Percentiles rank a stretch among this genome's conserved stretches.
phyloP scores from a whole-genome alignment of 768 basidiomycete species.

The Nidula microcarpa region DNA sequence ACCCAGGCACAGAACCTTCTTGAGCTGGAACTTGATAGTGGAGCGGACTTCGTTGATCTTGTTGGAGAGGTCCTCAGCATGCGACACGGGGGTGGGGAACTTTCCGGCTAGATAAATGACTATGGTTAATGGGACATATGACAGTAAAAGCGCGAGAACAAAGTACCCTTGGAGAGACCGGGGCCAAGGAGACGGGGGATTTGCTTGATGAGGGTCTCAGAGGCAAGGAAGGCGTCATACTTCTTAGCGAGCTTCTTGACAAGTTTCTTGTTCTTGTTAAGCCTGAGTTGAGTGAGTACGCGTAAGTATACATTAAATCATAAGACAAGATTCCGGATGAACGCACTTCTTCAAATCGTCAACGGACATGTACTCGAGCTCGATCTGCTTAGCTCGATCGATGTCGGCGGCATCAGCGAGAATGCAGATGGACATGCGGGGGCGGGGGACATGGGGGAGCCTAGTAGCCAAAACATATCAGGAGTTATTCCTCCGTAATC shows the following conservation, averaged over 20 bases:
- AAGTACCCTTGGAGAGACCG: conserved; percentile 95
- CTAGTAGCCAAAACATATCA: conserved; percentile 29
- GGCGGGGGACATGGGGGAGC: conserved; percentile 95
- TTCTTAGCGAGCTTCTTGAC: conserved; percentile 99
- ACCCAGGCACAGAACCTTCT: conserved; percentile 98
- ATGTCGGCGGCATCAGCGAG: conserved; percentile 99
- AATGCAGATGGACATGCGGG: conserved; percentile 99
- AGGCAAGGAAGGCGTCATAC: conserved; percentile 98
- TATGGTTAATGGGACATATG: background rate
- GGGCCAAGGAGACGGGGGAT: conserved; percentile 99
- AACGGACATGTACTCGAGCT: conserved; percentile 98
- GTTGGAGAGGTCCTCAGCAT: conserved; percentile 83
- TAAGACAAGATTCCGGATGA: background rate
- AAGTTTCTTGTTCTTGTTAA: conserved; percentile 99
- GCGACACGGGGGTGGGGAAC: conserved; percentile 96
- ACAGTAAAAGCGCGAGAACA: background rate
- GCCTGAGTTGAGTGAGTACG: conserved; percentile 36
- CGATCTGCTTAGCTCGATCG: conserved; percentile 97
- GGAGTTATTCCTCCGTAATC: no score
- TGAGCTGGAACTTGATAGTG: conserved; percentile 99
- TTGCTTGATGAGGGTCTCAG: conserved; percentile 98
- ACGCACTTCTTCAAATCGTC: conserved; percentile 97
- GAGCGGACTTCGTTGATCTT: conserved; percentile 96
- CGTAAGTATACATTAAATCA: background rate
- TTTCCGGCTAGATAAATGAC: conserved; percentile 70